Base-by-base conservation (phyloP, 495 filamentous ascomycete species). In the Aspergillus asperescens region DNA sequence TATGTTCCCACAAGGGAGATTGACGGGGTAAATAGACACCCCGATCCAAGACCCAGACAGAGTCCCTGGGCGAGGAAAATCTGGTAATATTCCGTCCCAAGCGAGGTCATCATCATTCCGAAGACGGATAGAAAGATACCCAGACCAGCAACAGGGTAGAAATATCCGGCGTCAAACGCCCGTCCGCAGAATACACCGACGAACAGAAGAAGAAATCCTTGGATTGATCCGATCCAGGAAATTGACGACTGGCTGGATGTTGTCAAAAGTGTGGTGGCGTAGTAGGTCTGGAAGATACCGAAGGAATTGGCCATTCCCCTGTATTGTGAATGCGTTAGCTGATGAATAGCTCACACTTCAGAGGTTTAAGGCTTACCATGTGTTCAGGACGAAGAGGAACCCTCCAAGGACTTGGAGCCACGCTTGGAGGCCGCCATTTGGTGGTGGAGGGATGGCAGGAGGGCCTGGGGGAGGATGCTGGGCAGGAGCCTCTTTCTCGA, bases 51-150 rank as follows among this genome's bases (percentile, higher is more conserved):
- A 3, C 87, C 87, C 31, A 77, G 72, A 37, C 78, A 78, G 8
- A 90, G 48, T 4, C 84, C 88, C 57, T 92, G 89, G 0, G 86
- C 72, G 0, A 91, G 75, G 41, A 81, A 41, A 0, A 74, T 52
- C 51, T 80, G 74, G 22, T 72, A 35, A 16, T 35, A 35, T 10
- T 15, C 9, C 20, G 39, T 42, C 3, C 20, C 16, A 1, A 42
- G 3, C 7, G 19, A 24, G 22, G n/a, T 4, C 39, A 42, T 42
- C 39, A 42, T 42, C 3, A 42, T 25, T 1, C 39, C 39, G 13
- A 42, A 42, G 22, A 42, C 39, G 20, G 20, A 27, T 0, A 42
- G 39, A n/a, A 42, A 42, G 10, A 70, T 68, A 5, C 81, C 82
- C 5, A 54, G 12, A 1, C 71, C 13, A 20, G 80, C 75, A 13